A percentile compares a stretch with the other conserved stretches of the same genome.
phyloP scores from a whole-genome alignment of 2,329 filamentous ascomycete genomes.

The Xylaria sp. region DNA sequence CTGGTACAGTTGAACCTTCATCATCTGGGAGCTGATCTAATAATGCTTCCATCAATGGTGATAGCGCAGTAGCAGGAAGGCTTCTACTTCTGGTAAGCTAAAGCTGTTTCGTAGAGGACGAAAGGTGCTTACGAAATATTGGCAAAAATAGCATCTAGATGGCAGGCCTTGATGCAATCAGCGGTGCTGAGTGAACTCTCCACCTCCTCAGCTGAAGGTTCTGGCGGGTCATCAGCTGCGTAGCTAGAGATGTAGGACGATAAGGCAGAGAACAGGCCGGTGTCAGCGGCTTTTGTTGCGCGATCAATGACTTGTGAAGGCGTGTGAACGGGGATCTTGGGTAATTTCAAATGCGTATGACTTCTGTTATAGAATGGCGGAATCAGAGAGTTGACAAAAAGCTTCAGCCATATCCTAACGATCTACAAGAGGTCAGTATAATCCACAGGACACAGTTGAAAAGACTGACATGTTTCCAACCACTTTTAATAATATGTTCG shows the following conservation, averaged over 20 bases:
- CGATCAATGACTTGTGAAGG: constrained; percentile 94
- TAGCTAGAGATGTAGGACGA: constrained; percentile 99
- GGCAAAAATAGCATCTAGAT: constrained; percentile 81
- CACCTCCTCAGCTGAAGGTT: constrained; percentile 95
- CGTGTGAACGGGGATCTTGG: constrained; percentile 87
- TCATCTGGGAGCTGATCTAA: constrained; percentile 90
- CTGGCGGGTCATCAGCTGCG: constrained; percentile 95
- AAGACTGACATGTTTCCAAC: constrained; percentile 78
- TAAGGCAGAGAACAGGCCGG: constrained; percentile 91
- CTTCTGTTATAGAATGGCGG: constrained; percentile 77
- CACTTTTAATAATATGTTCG: constrained; percentile 78
- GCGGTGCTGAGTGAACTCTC: constrained; percentile 95
- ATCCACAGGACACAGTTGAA: constrained; percentile 17
- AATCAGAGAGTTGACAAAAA: constrained; percentile 95
- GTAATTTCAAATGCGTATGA: constrained; percentile 74
- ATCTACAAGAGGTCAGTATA: constrained; percentile 67
- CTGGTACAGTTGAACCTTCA: constrained; percentile 71
- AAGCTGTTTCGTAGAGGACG: neutral
- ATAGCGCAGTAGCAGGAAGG: constrained; percentile 69
- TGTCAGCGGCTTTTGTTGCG: constrained; percentile 79
- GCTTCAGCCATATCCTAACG: constrained; percentile 90
- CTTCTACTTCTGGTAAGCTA: constrained; percentile 56
- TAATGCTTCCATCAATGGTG: constrained; percentile 75
- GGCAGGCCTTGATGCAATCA: constrained; percentile 92
- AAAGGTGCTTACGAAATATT: constrained; percentile 76